These are phyloP conservation scores for Diaporthe vaccinii DNA, from an alignment of 2,329 filamentous ascomycete genomes.

Conservation along the genomic window DNA sequence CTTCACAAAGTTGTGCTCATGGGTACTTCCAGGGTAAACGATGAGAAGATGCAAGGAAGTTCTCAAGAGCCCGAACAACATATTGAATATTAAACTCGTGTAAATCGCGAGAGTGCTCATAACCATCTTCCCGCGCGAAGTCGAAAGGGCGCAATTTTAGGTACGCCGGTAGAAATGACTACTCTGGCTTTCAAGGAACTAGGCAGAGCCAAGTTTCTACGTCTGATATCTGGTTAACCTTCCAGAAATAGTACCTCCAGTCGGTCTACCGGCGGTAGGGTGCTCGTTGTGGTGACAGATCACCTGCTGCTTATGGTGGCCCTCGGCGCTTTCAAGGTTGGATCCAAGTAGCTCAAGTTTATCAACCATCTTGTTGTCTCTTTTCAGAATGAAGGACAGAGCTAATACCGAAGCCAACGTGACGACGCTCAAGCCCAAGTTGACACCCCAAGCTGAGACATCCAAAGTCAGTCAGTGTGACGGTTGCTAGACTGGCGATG, in stretches of 20 bases:
- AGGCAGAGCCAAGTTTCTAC: not conserved
- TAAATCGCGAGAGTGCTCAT: no score
- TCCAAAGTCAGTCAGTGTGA: not conserved
- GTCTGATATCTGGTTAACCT: not conserved
- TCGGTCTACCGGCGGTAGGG: not conserved
- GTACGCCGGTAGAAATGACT: not conserved
- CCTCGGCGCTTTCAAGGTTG: not conserved
- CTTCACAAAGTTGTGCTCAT: no score
- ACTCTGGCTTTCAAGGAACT: not conserved
- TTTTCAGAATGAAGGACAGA: not conserved
- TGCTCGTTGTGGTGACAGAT: not conserved
- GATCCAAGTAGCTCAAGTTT: not conserved
- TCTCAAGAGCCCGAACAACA: no score
- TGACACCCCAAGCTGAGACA: conserved; percentile 7
- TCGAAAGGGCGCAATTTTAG: no score
- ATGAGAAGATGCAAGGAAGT: no score
- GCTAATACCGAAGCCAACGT: not conserved
- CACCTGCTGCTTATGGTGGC: not conserved
- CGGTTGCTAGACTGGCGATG: not conserved
- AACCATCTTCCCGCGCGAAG: no score
- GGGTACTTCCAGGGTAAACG: no score
- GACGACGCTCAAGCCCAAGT: not conserved
- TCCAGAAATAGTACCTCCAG: not conserved
- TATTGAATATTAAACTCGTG: no score
- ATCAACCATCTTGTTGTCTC: not conserved